Conservation (phyloP, 1,139 yeast species). For the Hanseniaspora uvarum region DNA sequence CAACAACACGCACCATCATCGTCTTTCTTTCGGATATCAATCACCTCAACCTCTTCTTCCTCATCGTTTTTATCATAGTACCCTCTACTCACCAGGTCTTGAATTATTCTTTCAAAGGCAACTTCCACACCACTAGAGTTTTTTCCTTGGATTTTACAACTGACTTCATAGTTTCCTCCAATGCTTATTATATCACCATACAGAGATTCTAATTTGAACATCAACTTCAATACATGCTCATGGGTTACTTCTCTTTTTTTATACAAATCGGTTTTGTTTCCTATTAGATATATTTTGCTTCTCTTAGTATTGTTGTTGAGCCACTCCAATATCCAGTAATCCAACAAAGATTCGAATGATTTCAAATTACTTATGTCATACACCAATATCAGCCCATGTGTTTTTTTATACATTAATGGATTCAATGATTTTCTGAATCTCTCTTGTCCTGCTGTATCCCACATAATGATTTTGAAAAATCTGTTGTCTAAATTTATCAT, state of each 20-base stretch:
- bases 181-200: conserved; percentile 23
- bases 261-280: conserved; percentile 36
- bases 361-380: conserved; percentile 50
- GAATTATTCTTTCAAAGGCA: conserved; percentile 27
- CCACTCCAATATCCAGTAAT: conserved; percentile 37
- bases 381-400: conserved; percentile 53
- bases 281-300: conserved; percentile 34
- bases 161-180: conserved; percentile 31
- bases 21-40: neutral
- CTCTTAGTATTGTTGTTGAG: conserved; percentile 23
- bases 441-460: conserved; percentile 62
- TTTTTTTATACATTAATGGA: conserved; percentile 52
- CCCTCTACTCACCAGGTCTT: conserved; percentile 28
- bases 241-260: conserved; percentile 29
- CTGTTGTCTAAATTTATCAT: conserved; percentile 53
- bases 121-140: conserved; percentile 24
- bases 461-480: conserved; percentile 42
- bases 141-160: conserved; percentile 28
- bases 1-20: neutral
- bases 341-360: conserved; percentile 44
- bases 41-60: neutral
- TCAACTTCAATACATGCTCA: conserved; percentile 26
- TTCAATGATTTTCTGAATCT: conserved; percentile 46
- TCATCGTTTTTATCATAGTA: conserved; percentile 25
- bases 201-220: conserved; percentile 23